Conservation (phyloP, 139 green algal genomes). For the Eudorina sp. region DNA sequence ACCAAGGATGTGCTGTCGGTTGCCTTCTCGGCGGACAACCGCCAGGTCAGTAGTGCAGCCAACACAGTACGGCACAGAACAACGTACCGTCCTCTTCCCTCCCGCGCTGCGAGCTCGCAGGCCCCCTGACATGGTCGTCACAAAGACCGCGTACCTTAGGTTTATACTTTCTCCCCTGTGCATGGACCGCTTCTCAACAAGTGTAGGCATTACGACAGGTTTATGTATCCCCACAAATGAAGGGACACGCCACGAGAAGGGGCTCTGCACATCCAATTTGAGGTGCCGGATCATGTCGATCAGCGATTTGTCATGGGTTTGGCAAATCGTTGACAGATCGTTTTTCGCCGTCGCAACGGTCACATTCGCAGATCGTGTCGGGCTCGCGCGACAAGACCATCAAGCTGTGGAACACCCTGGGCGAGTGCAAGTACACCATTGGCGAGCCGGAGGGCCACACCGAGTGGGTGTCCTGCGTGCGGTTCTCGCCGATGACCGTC, state of each 20-base stretch:
- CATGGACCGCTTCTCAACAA: no score
- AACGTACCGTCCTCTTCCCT: no score
- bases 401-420: conserved; percentile 99
- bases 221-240: no score
- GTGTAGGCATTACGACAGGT: no score
- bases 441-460: conserved; percentile 95
- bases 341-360: no score
- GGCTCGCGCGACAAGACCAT: conserved; percentile 97
- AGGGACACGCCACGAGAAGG: no score
- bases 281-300: not conserved
- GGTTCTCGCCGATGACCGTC: conserved; percentile 96
- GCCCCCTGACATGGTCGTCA: no score
- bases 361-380: conserved; percentile 98
- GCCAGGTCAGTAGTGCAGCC: conserved; percentile 85
- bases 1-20: conserved; percentile 99
- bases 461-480: conserved; percentile 97
- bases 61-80: no score
- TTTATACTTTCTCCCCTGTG: no score
- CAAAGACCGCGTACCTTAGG: no score
- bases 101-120: no score
- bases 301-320: no score
- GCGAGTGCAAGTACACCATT: conserved; percentile 99
- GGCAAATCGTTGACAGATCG: not conserved
- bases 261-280: not conserved
- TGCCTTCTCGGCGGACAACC: conserved; percentile 99